A percentile compares a stretch with the other conserved stretches of the same genome.
Evolutionary conservation across 108 stramenopile species (phyloP).

Genomic region (Fistulifera pelliculosa): DNA sequence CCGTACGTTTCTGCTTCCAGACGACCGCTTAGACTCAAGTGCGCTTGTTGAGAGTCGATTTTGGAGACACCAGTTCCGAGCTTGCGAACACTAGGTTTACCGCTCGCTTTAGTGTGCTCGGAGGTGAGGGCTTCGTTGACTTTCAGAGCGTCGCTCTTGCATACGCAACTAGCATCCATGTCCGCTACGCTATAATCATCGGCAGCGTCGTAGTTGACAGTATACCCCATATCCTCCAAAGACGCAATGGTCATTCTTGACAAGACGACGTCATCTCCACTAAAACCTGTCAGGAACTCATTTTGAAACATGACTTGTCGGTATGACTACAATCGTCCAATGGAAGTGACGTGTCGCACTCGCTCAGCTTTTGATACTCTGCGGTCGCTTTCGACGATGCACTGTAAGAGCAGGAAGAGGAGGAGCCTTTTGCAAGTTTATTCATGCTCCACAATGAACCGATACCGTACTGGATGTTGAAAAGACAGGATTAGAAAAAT

Average conservation of each 20-base stretch:
- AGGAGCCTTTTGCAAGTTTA: neutral
- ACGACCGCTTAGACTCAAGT: no score
- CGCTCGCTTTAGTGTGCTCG: no score
- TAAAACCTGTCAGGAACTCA: no score
- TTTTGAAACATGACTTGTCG: neutral
- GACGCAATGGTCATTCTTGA: slow-evolving; percentile 8
- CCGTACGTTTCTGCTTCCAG: no score
- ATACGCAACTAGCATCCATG: no score
- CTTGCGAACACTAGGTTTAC: no score
- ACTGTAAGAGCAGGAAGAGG: neutral
- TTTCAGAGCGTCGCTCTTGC: no score
- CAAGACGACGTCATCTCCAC: neutral
- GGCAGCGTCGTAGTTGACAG: slow-evolving; percentile 8
- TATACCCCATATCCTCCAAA: slow-evolving; percentile 5
- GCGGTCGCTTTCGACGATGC: neutral
- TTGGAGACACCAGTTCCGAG: no score
- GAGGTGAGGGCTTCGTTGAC: no score
- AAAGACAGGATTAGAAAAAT: no score
- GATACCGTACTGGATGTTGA: no score
- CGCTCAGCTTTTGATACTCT: neutral
- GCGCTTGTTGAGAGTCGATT: no score
- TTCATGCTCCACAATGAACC: neutral
- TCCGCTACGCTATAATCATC: neutral
- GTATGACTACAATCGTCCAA: neutral
- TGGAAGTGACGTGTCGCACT: neutral